Base-by-base conservation (phyloP, 805 yeast genomes). In the Kodamaea leandrae region DNA sequence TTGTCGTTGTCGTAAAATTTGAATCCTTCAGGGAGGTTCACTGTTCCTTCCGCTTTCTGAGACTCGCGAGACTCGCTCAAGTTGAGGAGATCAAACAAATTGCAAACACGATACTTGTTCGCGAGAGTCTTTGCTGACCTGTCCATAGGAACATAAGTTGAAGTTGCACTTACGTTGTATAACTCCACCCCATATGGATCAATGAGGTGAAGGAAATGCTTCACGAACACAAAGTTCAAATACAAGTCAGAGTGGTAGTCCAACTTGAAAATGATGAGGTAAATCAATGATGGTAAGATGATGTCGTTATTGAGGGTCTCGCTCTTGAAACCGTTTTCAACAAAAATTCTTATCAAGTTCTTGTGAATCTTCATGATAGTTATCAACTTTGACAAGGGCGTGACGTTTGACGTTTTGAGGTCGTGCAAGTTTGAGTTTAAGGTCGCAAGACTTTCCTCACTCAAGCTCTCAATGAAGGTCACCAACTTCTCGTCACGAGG, bases 231-330 rank as follows among this genome's bases (percentile, higher is more conserved):
- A 49, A 68, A 62, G 43, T 65, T 64, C 41, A 68, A 56, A 46
- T 56, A 63, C 23, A 68, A 50, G 14, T 68, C 71, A 20, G 42
- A 39, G 15, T 39, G 41, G 26, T 46, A 36, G 35, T 48, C 46
- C 14, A 46, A 28, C 48, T 64, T 58, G 40, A 63, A 57, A 18
- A 69, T 56, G 15, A 68, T 48, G 32, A 63, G 48, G 44, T 62
- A 66, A 18, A 69, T 68, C 43, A 69, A 53, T 4, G 63, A 53
- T 3, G 74, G 74, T 30, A 69, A 54, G 26, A 69, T 52, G n/a
- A 64, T 43, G 42, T 69, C 74, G 48, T 66, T 68, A 50, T 60
- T 66, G 36, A 68, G 46, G 35, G 57, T 57, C 30, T 51, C 53
- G 19, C 52, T 48, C 17, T 55, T 46, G 25, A 53, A 44, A 8